These are phyloP conservation scores for Teunomyces barrocoloradensis DNA, from an alignment of 805 yeast species.

Conservation along the genomic window DNA sequence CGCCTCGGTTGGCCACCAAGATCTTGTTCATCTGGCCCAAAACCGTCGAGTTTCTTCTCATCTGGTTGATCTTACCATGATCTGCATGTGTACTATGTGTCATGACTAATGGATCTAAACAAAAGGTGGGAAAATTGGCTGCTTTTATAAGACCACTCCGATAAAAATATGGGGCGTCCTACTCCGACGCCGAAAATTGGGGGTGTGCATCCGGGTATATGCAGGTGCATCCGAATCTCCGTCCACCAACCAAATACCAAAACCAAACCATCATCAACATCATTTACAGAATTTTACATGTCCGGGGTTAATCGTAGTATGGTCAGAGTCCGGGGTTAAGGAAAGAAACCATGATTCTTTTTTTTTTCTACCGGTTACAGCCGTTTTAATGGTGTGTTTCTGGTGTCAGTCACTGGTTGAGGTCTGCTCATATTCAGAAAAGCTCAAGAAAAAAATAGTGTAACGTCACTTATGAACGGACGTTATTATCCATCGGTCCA, in stretches of 20 bases:
- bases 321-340: not conserved
- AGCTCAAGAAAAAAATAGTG: not conserved
- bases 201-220: not conserved
- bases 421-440: not conserved
- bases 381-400: not conserved
- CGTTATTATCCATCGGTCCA: not conserved
- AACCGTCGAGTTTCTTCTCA: conserved; percentile 43
- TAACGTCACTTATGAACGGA: not conserved
- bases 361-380: not conserved
- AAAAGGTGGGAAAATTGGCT: not conserved
- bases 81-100: conserved; percentile 2
- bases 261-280: too few species aligned
- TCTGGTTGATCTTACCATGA: conserved; percentile 30
- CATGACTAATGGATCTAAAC: not conserved
- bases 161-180: conserved; percentile 2
- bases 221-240: not conserved
- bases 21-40: conserved; percentile 54
- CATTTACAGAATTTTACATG: too few species aligned
- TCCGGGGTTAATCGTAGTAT: too few species aligned
- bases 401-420: not conserved
- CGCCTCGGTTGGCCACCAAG: conserved; percentile 82
- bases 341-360: not conserved
- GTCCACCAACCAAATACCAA: too few species aligned
- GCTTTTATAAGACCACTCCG: not conserved
- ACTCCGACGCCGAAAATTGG: conserved; percentile 5